Evolutionary conservation across 805 yeast species (phyloP), one percentile per base, ranked within the genome.

Genomic region (Candida silvicultrix): DNA sequence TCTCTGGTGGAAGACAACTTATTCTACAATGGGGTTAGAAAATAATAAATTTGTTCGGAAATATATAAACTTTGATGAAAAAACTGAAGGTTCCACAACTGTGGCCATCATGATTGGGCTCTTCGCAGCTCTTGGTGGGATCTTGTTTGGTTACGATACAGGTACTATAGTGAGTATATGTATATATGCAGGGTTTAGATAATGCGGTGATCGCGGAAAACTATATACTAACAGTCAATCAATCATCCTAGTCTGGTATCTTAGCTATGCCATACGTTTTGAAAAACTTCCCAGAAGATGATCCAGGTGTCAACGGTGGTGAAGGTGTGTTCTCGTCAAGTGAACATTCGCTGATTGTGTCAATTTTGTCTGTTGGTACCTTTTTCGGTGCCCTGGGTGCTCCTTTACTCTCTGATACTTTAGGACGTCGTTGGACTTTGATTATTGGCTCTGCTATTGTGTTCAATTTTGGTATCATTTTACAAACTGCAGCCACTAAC

Each of bases 331-430:
- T 77, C 50, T 65, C 68, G 2, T 68, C 74, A 18, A 71, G 69
- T 53, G 80, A 77, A 57, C 63, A 78, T 51, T 77, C 82, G 38
- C 58, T 85, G 38, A 77, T 83, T 41, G 83, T 85, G n/a, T 83
- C 88, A n/a, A 79, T 83, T 46, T 70, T 84, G 46, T 81, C 88
- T 16, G 72, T 81, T 46, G 90, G 90, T 52, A 83, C 89, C 15
- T 80, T 81, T 55, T 66, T 73, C 50, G 92, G 90, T 49, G 83
- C 89, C 29, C 65, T 83, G 40, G 54, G 70, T 46, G 81, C 81
- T 34, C 81, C 85, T 36, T 83, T 80, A 50, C 60, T 78, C 35
- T 66, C 77, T 45, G 86, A 81, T 51, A 65, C 55, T 31, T 51
- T 68, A 40, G 86, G 88, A 38, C 77, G 87, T 65, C 74, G 77